Evolutionary conservation across 164 flowering plant species (phyloP), one percentile per base, ranked within the genome.

Genomic region (Nymphaea thermarum): DNA sequence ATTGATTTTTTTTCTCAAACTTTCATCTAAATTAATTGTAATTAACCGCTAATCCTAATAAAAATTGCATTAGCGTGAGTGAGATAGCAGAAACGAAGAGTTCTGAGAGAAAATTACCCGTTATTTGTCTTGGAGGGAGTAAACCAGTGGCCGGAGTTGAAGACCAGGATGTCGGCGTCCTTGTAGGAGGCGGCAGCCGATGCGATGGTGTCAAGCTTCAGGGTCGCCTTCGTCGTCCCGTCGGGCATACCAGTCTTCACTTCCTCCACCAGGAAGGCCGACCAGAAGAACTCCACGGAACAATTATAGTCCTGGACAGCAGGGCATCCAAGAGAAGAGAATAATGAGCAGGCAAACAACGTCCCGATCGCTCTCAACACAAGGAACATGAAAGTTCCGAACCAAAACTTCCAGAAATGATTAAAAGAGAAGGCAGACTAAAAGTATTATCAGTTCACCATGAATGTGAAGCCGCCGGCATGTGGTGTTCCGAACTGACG

Each of bases 111-210:
- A 25, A 25, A 25, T 25, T 25, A 25, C 36, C 36, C 36, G 36
- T 25, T 25, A 25, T 25, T 25, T 25, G 36, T 25, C 36, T 25
- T 25, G 36, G 96, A 93, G 78, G 90, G 98, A 76, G 88, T 78
- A 96, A 96, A 93, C 98, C 98, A 93, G 71, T 93, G 98, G 25
- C 96, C 98, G 43, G 97, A 89, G 73, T 90, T 93, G 74, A 93
- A 90, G 51, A 93, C 82, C 47, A 93, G 88, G 75, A 85, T 8
- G 41, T 83, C 87, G 6, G 87, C 87, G 53, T 45, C 62, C 71
- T 74, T 80, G 63, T 75, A 85, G 44, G 66, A 62, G 47, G 75
- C 72, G 61, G 76, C 64, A 2, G 77, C 68, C 16, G 45, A 55
- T 64, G 67, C 82, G 17, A 85, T 59, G 17, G 79, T 8, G 67